Evolutionary conservation across 1,284 basidiomycete genomes (phyloP).

Genomic region (Ustilago tritici): DNA sequence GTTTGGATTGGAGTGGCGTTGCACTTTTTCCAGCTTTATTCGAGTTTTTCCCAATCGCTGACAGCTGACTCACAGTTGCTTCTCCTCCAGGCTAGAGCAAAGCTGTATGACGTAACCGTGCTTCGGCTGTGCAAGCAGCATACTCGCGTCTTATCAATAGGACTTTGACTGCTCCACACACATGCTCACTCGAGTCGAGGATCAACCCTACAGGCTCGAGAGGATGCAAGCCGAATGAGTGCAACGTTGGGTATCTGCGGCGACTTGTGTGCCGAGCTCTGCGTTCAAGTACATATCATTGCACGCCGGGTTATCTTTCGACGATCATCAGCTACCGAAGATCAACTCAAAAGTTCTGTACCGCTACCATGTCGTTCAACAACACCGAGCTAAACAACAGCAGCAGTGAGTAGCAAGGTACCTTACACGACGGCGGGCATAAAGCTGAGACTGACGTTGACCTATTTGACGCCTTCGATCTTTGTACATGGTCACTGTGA

Average conservation of each 20-base stretch:
- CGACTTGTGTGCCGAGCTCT: too few relatives aligned
- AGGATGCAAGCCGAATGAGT: too few relatives aligned
- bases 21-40: neutral
- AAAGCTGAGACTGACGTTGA: neutral
- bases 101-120: neutral
- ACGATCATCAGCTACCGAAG: neutral
- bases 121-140: neutral
- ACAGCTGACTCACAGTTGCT: conserved; percentile 29
- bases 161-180: conserved; percentile 3
- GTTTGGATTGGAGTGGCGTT: neutral
- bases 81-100: neutral
- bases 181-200: neutral
- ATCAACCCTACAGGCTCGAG: too few relatives aligned
- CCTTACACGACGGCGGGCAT: neutral
- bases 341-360: neutral
- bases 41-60: conserved; percentile 1
- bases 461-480: neutral
- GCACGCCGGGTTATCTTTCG: neutral
- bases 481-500: neutral
- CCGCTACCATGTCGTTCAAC: conserved; percentile 19
- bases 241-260: too few relatives aligned
- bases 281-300: neutral
- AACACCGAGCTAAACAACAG: conserved; percentile 16
- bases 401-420: conserved; percentile 24
- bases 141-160: neutral